Evolutionary conservation across 345 rosid genomes (phyloP).

Genomic region (Sonneratia alba): DNA sequence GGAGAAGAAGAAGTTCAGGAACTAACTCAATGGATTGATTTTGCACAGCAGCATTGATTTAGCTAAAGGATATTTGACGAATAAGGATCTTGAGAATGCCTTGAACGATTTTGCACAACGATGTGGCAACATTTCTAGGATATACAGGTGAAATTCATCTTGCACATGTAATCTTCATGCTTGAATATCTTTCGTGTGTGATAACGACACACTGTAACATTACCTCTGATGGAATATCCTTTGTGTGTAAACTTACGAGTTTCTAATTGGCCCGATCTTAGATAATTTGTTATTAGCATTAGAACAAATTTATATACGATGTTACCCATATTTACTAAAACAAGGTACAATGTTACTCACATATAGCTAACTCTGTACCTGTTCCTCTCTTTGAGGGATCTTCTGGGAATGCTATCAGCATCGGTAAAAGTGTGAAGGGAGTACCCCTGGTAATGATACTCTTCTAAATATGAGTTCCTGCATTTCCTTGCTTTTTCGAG

Average conservation of each 20-base stretch:
- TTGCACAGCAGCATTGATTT: conserved; percentile 31
- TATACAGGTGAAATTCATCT: conserved; percentile 59
- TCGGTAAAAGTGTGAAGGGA: conserved; percentile 85
- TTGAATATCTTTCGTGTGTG: neutral
- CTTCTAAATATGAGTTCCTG: conserved; percentile 1
- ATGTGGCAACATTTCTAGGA: conserved; percentile 70
- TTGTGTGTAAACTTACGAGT: neutral
- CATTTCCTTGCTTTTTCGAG: neutral
- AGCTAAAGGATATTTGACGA: conserved; percentile 67
- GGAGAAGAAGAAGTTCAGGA: neutral
- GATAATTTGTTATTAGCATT: neutral
- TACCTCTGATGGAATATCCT: too few relatives aligned
- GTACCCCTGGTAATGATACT: conserved; percentile 68
- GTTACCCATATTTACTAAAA: too few relatives aligned
- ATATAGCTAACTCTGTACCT: conserved; percentile 44
- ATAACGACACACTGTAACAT: too few relatives aligned
- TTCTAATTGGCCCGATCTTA: neutral
- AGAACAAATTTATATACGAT: neutral
- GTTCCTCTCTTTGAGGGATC: conserved; percentile 80
- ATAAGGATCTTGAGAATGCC: conserved; percentile 68
- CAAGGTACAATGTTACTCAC: too few relatives aligned
- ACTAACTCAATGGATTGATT: neutral
- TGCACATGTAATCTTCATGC: neutral
- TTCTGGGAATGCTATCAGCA: conserved; percentile 56
- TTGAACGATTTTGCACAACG: conserved; percentile 58